Base-by-base conservation (phyloP, 768 basidiomycete genomes). In the Suillus plorans region DNA sequence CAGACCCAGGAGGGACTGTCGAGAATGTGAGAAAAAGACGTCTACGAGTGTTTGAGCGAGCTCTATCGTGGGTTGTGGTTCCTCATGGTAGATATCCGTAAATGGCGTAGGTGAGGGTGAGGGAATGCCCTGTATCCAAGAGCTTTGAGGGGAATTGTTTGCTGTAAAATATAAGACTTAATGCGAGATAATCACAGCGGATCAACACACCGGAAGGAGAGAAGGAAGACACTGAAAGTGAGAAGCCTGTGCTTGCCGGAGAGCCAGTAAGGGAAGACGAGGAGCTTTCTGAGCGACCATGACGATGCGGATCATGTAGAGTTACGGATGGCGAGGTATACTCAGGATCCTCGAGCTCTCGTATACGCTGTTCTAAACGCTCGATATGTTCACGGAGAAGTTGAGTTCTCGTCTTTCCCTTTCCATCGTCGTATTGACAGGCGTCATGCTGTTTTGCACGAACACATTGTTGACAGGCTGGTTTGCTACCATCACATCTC, bases 351-450 rank as follows among this genome's bases (percentile, higher is more conserved):
- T 92, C 90, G 66, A 92, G 86, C 69, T 92, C 89, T 59, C 84
- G 81, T 66, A 92, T 84, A 63, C 90, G 80, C 53, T 86, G 80
- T 73, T 93, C 90, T 63, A 92, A 86, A 45, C 86, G 86, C 52
- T 81, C 80, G 67, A 93, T 90, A 71, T 88, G 89, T 73, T 93
- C 91, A 63, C 90, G 87, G 64, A 93, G 83, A 59, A 92, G 74
- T 70, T 92, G 91, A 0, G 91, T 92, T 66, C 90, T 83, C 53
- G 90, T 92, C 80, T 92, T 92, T 58, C 89, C 89, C 79, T 89
- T 91, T 31, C 91, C 91, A 76, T 93, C 91, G 69, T 93, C 91
- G 73, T 92, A 93, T 70, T 90, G 89, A 75, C 91, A 93, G 13
- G 74, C 79, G 3, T 91, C 89, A 60, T 79, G 80, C 73, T 91